Conservation (phyloP, 2,329 filamentous ascomycete genomes). For the Colletotrichum salicis region DNA sequence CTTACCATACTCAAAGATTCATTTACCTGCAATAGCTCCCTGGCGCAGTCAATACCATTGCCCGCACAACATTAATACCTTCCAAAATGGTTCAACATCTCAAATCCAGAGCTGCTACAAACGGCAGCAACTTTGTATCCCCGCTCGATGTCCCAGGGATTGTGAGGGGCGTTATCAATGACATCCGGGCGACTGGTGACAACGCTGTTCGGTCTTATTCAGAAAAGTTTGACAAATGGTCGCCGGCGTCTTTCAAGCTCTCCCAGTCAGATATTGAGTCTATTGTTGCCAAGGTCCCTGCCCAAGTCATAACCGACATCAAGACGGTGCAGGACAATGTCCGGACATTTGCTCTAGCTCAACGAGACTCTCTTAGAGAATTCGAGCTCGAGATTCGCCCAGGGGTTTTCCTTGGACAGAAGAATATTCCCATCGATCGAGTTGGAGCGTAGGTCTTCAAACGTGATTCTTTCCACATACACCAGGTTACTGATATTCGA, state of each 20-base stretch:
- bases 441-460: not conserved
- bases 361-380: not conserved
- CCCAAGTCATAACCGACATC: not conserved
- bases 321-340: not conserved
- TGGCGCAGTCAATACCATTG: not conserved
- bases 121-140: not conserved
- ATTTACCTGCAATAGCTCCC: not conserved
- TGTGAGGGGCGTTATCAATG: not conserved
- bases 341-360: not conserved
- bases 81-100: not conserved
- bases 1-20: not conserved
- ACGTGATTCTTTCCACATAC: not conserved
- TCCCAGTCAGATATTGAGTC: not conserved
- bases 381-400: not conserved
- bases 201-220: not conserved
- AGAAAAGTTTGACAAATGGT: not conserved
- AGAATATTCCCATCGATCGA: not conserved
- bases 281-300: not conserved
- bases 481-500: not conserved
- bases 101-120: not conserved
- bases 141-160: not conserved
- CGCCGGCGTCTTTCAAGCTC: not conserved
- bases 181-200: not conserved
- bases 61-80: not conserved
- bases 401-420: not conserved